A percentile compares a stretch with the other conserved stretches of the same genome.
phyloP scores from a whole-genome alignment of 2,329 filamentous ascomycete species.

The Penicillium sp. region DNA sequence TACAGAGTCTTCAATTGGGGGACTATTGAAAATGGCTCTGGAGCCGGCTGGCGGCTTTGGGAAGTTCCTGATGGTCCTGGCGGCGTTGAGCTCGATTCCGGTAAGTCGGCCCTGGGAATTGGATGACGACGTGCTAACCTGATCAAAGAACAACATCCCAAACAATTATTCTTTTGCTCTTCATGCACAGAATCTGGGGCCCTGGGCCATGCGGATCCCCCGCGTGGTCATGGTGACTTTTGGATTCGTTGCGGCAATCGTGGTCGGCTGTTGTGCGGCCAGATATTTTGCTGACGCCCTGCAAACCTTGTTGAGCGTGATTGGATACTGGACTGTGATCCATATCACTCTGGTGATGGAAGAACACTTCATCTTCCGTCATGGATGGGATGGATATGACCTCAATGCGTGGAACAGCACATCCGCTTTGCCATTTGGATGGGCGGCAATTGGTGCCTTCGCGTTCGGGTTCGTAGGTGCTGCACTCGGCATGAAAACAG shows the following conservation, averaged over 20 bases:
- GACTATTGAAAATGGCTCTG: slow-evolving; percentile 34
- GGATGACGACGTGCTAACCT: not conserved
- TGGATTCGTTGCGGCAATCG: slow-evolving; percentile 34
- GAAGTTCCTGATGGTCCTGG: slow-evolving; percentile 37
- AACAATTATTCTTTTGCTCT: slow-evolving; percentile 42
- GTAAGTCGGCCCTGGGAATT: slow-evolving; percentile 16
- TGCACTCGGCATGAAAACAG: slow-evolving; percentile 37
- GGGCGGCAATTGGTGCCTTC: slow-evolving; percentile 37
- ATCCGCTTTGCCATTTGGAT: slow-evolving; percentile 34
- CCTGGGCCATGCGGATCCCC: slow-evolving; percentile 36
- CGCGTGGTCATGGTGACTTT: slow-evolving; percentile 37
- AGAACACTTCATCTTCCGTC: slow-evolving; percentile 39
- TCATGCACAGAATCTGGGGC: slow-evolving; percentile 38
- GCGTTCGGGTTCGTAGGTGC: slow-evolving; percentile 35
- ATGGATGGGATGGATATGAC: slow-evolving; percentile 36
- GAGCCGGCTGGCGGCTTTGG: slow-evolving; percentile 37
- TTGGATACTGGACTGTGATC: slow-evolving; percentile 54
- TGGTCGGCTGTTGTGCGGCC: slow-evolving; percentile 37
- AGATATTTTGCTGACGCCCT: slow-evolving; percentile 39
- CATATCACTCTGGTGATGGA: slow-evolving; percentile 37
- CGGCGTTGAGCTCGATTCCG: slow-evolving; percentile 35
- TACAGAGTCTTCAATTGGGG: slow-evolving; percentile 29
- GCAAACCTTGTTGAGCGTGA: slow-evolving; percentile 49
- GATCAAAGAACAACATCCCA: slow-evolving; percentile 37
- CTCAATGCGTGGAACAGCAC: slow-evolving; percentile 36